A percentile compares a stretch with the other conserved stretches of the same genome.
phyloP scores from a whole-genome alignment of 176 grass and related monocot species.

The Canna indica region DNA sequence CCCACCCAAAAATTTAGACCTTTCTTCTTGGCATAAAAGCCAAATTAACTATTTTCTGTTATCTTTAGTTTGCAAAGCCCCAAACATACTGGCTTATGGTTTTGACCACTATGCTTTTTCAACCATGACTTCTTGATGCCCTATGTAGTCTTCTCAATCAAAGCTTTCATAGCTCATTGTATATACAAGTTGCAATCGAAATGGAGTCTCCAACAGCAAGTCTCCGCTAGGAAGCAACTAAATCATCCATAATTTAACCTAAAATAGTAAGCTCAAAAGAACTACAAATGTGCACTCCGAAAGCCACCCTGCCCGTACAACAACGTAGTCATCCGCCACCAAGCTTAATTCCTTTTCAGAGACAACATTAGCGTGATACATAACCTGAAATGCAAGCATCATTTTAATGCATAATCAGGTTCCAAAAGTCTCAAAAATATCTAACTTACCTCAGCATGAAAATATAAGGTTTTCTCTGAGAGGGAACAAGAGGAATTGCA shows the following conservation, averaged over 20 bases:
- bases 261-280: background rate
- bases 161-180: background rate
- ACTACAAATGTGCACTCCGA: conserved; percentile 1
- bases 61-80: no score
- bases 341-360: conserved; percentile 85
- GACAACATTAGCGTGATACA: conserved; percentile 74
- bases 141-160: background rate
- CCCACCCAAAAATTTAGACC: no score
- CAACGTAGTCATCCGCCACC: conserved; percentile 91
- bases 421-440: background rate
- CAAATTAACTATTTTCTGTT: no score
- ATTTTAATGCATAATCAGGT: background rate
- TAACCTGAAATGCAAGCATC: conserved; percentile 34
- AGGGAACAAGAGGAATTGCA: conserved; percentile 59
- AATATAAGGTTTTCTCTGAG: conserved; percentile 83
- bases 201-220: background rate
- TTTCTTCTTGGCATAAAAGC: no score
- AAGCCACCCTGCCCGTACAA: conserved; percentile 79
- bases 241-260: background rate
- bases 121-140: background rate
- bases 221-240: background rate
- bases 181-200: background rate
- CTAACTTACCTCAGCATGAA: conserved; percentile 74
- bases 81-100: background rate
- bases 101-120: background rate